Conservation (phyloP, 768 basidiomycete species). For the Kwoniella bestiolae region DNA sequence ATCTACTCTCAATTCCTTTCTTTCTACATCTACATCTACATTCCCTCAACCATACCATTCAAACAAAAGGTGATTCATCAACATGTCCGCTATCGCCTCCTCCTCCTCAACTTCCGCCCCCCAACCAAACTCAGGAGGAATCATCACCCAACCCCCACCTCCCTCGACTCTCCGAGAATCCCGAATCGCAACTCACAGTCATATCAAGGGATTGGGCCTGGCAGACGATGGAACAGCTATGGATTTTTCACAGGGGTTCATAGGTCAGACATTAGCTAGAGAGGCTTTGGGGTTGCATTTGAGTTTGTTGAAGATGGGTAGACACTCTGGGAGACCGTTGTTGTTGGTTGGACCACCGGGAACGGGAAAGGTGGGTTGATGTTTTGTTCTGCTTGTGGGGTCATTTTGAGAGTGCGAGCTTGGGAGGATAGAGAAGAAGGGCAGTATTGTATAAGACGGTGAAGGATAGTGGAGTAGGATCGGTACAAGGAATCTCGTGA, state of each 20-base stretch:
- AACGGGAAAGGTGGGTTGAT: constrained; percentile 75
- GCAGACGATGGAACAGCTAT: constrained; percentile 79
- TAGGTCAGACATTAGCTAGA: constrained; percentile 85
- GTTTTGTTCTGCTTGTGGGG: too few species aligned
- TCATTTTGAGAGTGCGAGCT: too few species aligned
- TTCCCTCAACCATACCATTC: background rate
- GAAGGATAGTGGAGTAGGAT: too few species aligned
- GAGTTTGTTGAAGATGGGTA: constrained; percentile 47
- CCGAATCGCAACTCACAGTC: constrained; percentile 71
- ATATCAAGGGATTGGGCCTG: constrained; percentile 94
- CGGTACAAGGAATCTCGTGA: too few species aligned
- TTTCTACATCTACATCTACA: background rate
- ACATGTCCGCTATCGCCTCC: constrained; percentile 17
- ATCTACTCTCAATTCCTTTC: too few species aligned
- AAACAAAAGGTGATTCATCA: too few species aligned
- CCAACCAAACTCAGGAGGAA: constrained; percentile 24
- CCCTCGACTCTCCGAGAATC: constrained; percentile 50
- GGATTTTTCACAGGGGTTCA: constrained; percentile 77
- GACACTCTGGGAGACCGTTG: constrained; percentile 79
- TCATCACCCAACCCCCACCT: constrained; percentile 52
- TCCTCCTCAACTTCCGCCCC: constrained; percentile 30
- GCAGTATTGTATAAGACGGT: too few species aligned
- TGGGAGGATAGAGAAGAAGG: too few species aligned
- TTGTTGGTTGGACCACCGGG: constrained; percentile 93
- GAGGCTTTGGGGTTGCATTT: constrained; percentile 62